Conservation (phyloP, 306 rosid genomes). For the Sechiopsis laciniata region DNA sequence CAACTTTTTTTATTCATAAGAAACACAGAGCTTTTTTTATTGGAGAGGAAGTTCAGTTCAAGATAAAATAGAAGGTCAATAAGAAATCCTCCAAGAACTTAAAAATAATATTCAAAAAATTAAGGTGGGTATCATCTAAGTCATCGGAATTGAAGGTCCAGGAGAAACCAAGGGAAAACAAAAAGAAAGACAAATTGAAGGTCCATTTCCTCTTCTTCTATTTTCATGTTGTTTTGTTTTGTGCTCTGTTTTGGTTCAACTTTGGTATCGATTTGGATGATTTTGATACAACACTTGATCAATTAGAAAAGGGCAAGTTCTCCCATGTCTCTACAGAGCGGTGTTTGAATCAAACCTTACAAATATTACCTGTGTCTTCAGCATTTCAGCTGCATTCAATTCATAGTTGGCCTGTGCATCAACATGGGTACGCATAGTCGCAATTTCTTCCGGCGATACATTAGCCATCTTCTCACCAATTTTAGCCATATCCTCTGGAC, state of each 20-base stretch:
- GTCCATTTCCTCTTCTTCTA: not conserved
- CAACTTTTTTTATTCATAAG: not conserved
- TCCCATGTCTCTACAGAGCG: constrained; percentile 1
- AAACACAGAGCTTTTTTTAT: not conserved
- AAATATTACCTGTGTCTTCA: constrained; percentile 66
- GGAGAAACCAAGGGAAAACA: no score
- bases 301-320: not conserved
- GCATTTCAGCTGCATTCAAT: constrained; percentile 68
- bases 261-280: no score
- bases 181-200: not conserved
- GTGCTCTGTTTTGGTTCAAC: no score
- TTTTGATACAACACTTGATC: not conserved
- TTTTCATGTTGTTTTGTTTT: no score
- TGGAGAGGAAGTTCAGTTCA: not conserved
- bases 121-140: no score
- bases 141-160: no score
- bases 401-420: constrained; percentile 66
- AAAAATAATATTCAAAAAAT: not conserved
- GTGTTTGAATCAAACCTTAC: constrained; percentile 3
- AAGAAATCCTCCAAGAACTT: not conserved
- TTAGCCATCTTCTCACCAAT: constrained; percentile 84
- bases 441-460: constrained; percentile 76
- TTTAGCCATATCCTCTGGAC: constrained; percentile 92
- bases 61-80: not conserved
- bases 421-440: constrained; percentile 59